Evolutionary conservation across 768 basidiomycete genomes (phyloP).

Genomic region (Tulasnella sp.): DNA sequence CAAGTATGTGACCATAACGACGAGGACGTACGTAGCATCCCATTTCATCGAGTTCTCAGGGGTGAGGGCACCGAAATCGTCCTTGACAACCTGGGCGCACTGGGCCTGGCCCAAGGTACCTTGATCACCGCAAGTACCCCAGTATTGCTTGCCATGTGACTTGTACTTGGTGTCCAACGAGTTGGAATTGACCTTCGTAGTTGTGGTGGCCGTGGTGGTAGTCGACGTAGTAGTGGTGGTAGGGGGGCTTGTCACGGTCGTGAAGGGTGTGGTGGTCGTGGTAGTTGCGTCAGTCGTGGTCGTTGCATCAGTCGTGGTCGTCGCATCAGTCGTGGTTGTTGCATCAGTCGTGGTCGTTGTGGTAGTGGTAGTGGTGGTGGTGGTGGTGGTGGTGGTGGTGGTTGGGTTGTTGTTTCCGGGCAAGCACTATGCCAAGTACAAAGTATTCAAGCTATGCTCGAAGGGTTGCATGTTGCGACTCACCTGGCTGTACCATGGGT

Average conservation of each 20-base stretch:
- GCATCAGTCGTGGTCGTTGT: background rate
- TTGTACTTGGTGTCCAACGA: background rate
- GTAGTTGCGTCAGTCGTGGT: background rate
- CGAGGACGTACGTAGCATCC: background rate
- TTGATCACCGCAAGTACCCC: slow-evolving; percentile 4
- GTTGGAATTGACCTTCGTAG: background rate
- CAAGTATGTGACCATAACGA: too few species aligned
- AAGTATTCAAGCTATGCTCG: background rate
- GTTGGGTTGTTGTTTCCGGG: background rate
- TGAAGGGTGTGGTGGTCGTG: background rate
- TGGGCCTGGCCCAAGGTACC: background rate
- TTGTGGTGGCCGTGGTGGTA: background rate
- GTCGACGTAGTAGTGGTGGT: background rate
- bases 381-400: background rate
- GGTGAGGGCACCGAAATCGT: slow-evolving; percentile 22
- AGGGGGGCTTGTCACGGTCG: background rate
- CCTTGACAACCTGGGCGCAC: slow-evolving; percentile 17
- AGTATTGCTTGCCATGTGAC: background rate
- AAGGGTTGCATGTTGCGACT: background rate
- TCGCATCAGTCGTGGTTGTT: background rate
- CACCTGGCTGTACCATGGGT: background rate
- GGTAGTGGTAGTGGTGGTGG: background rate
- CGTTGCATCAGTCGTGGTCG: background rate
- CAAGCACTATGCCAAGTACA: background rate
- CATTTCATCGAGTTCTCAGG: slow-evolving; percentile 23